Percentiles rank a stretch among this genome's conserved stretches.
Evolutionary conservation across 2,329 filamentous ascomycete species (phyloP).

Genomic region (Fragosphaeria purpurea): DNA sequence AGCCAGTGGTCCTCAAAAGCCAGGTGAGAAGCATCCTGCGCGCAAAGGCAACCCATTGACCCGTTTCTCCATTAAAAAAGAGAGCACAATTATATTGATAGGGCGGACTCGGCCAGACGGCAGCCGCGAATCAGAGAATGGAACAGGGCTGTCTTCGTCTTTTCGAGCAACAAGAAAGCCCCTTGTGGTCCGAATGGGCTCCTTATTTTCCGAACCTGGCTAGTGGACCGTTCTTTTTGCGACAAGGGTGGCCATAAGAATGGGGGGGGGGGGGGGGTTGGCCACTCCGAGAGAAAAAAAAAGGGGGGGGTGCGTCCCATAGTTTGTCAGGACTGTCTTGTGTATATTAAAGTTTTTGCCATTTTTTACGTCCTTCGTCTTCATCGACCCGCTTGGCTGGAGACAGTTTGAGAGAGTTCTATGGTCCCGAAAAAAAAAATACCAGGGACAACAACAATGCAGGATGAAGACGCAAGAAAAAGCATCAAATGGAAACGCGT

Average conservation of each 20-base stretch:
- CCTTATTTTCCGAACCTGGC: slow-evolving; percentile 10
- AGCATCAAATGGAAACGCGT: no score
- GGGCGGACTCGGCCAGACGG: slow-evolving; percentile 5
- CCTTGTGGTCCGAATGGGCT: neutral
- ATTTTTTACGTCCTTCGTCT: no score
- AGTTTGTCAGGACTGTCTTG: no score
- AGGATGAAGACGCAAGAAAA: neutral
- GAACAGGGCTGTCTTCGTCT: neutral
- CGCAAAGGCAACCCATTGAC: no score
- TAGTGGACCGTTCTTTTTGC: slow-evolving; percentile 8
- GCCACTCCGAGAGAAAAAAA: no score
- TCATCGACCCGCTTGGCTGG: no score
- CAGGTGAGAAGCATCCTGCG: neutral
- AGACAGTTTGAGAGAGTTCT: no score
- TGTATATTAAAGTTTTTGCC: no score
- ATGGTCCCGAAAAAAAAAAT: no score
- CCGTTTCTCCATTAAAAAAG: no score
- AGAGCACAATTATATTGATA: slow-evolving; percentile 2
- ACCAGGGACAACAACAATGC: neutral
- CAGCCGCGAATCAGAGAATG: slow-evolving; percentile 14
- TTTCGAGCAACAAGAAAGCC: slow-evolving; percentile 1
- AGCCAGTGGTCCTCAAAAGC: neutral
- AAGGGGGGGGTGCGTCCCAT: no score
- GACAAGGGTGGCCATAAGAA: slow-evolving; percentile 4
- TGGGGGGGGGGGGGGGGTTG: no score